Percentiles rank a stretch among this genome's conserved stretches.
Conservation (phyloP, 2,329 filamentous ascomycete species). For the Helminthosporium solani region DNA sequence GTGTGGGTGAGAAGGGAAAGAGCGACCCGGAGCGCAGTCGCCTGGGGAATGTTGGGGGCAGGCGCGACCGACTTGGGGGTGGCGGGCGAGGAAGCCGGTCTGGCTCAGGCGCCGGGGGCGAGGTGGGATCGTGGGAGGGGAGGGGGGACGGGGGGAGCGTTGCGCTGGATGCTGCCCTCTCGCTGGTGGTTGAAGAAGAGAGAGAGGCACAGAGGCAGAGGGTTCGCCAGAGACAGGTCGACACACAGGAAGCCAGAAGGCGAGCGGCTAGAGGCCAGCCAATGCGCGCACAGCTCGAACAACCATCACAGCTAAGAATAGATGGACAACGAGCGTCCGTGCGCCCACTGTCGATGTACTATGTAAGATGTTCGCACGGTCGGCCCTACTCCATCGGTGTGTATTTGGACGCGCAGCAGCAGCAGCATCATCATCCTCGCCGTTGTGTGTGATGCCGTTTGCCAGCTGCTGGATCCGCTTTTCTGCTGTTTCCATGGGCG, state of each 20-base stretch:
- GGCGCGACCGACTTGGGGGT: conserved; percentile 22
- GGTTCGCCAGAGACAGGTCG: conserved; percentile 13
- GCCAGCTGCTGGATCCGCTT: too few species aligned
- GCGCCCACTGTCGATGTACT: background rate
- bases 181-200: conserved; percentile 26
- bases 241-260: conserved; percentile 3
- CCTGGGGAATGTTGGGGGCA: conserved; percentile 9
- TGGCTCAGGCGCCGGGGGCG: conserved; percentile 26
- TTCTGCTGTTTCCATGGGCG: too few species aligned
- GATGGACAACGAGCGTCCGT: background rate
- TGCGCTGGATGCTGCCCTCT: conserved; percentile 17
- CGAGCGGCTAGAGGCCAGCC: conserved; percentile 4
- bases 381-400: too few species aligned
- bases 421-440: too few species aligned
- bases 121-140: conserved; percentile 13
- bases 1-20: conserved; percentile 3
- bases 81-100: conserved; percentile 24
- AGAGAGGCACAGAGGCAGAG: too few species aligned
- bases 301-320: background rate
- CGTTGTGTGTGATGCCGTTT: too few species aligned
- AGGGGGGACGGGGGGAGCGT: conserved; percentile 10
- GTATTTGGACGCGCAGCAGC: too few species aligned
- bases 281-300: background rate
- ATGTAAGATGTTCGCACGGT: background rate
- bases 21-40: conserved; percentile 6